Evolutionary conservation across 768 basidiomycete species (phyloP), one percentile per base, ranked within the genome.

Genomic region (Lactarius evosmus): DNA sequence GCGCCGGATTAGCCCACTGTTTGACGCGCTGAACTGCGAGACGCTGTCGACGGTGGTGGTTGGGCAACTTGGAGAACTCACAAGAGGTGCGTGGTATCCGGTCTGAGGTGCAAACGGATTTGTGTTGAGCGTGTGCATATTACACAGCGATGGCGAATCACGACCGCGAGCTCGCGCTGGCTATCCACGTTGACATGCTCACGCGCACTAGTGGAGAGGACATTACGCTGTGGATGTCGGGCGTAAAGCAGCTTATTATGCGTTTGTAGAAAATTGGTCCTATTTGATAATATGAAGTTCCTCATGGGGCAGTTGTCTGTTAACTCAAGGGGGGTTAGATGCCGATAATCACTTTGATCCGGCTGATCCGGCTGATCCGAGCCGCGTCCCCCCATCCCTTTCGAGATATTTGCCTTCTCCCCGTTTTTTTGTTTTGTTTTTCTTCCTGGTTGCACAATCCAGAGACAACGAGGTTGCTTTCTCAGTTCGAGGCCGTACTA

Each of bases 1-100:
- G 72, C 83, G 93, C 22, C 83, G 95, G 34, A 79, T 96, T 69
- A 94, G 88, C 71, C 83, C 86, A 0, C 75, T 98, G 51, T 97
- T 95, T 70, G 95, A 97, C 72, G 88, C 86, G n/a, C 76, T 98
- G 69, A 97, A 98, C 74, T 94, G 92, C 71, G 86, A 93, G 69
- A 89, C 90, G 7, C 72, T 97, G 22, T 88, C 91, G 16, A 78
- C 79, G 63, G 73, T 82, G 12, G 85, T 92, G 27, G 81, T 89
- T 16, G 88, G 89, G 49, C 85, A 90, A 67, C 76, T 97, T 33
- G 71, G 85, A 25, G 83, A 85, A 46, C 79, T 98, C 50, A 81
- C 85, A 4, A 80, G 83, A 78, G 95, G 94, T 95, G 66, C 49
- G 80, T 70, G n/a, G 22, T 14, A 1, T 56, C 30, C 44, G 34